Evolutionary conservation across 495 filamentous ascomycete species (phyloP), one percentile per base, ranked within the genome.

Genomic region (Penicillium salamii): DNA sequence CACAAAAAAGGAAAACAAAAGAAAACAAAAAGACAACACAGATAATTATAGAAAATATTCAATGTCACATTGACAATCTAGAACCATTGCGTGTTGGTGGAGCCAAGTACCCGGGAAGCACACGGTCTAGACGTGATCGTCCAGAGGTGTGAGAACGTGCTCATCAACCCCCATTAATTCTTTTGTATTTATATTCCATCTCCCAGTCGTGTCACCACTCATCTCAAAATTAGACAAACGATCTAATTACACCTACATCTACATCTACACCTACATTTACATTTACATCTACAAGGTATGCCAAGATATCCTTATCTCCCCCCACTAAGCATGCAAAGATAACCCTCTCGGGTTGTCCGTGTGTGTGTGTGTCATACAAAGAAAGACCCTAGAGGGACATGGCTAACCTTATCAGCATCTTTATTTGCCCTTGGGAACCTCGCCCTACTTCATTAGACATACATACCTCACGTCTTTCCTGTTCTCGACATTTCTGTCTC

Each of bases 261-360:
- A n/a, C n/a, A n/a, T n/a, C n/a, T n/a, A n/a, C n/a, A n/a, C n/a
- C n/a, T n/a, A n/a, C n/a, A n/a, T n/a, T n/a, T n/a, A n/a, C n/a
- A n/a, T n/a, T n/a, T n/a, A n/a, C n/a, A n/a, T 32, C 37, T 15
- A 29, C 26, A 44, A 24, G 47, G 42, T 49, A 42, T 48, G 36
- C 42, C 31, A 35, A 26, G 8, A 26, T 3, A 8, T 8, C 23
- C 65, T 68, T 68, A 68, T 68, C 65, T 68, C 49, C 44, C 59
- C 57, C 61, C 59, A 61, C 61, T 61, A 57, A 61, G 23, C 36
- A 38, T 7, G 49, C 46, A 20, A 42, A 55, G 61, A 67, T 62
- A 63, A 54, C 52, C 37, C 19, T 5, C 18, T 39, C 42, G 11
- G 28, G 29, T 20, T 26, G 23, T 26, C 23, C 23, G 23, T 26